A percentile compares a stretch with the other conserved stretches of the same genome.
These are phyloP conservation scores for Quaeritorhiza haematococci DNA, from an alignment of 371 early-diverging fungal genomes.

Conservation along the genomic window DNA sequence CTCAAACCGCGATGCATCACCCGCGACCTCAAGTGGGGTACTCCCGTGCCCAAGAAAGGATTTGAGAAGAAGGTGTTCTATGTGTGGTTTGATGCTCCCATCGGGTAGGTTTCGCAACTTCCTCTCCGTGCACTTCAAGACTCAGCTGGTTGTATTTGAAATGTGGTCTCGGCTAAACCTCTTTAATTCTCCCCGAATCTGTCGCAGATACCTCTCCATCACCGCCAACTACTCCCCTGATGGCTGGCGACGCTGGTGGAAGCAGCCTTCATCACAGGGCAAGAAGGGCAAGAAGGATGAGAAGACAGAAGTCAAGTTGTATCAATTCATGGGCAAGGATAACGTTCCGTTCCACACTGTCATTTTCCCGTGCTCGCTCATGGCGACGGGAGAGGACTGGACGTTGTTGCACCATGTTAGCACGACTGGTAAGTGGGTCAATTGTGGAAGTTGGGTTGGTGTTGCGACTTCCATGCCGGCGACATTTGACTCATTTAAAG, in stretches of 20 bases:
- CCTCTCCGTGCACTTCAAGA: conserved; percentile 1
- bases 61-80: conserved; percentile 98
- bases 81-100: conserved; percentile 99
- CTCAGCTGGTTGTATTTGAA: neutral
- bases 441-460: neutral
- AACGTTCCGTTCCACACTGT: conserved; percentile 99
- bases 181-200: too few relatives aligned
- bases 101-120: conserved; percentile 63
- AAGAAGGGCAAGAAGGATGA: too few relatives aligned
- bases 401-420: conserved; percentile 89
- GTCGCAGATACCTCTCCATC: conserved; percentile 78
- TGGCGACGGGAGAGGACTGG: conserved; percentile 87
- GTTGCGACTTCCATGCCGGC: neutral
- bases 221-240: conserved; percentile 90
- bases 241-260: conserved; percentile 98
- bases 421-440: conserved; percentile 69
- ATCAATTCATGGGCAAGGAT: conserved; percentile 99
- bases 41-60: conserved; percentile 85
- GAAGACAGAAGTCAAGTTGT: conserved; percentile 88
- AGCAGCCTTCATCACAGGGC: too few relatives aligned
- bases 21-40: conserved; percentile 99
- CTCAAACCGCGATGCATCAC: conserved; percentile 97
- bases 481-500: neutral
- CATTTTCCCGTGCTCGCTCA: conserved; percentile 91
- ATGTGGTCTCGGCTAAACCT: too few relatives aligned